A percentile compares a stretch with the other conserved stretches of the same genome.
Conservation (phyloP, 2,329 filamentous ascomycete genomes). For the Fusarium sp. region DNA sequence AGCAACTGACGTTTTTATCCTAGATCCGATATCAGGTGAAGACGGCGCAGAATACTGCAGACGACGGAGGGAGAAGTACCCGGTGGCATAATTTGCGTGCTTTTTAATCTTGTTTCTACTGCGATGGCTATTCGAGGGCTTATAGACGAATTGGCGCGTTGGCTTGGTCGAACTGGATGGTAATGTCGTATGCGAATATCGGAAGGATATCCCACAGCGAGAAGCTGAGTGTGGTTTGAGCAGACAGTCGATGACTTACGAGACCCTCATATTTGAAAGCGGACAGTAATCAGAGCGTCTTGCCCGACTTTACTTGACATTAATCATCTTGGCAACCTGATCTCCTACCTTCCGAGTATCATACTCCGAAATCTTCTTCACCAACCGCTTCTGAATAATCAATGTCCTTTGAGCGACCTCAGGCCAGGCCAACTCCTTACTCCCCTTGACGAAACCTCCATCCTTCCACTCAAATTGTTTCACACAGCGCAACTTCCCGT, state of each 20-base stretch:
- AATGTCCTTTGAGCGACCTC: background rate
- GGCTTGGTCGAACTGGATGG: background rate
- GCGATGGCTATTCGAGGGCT: background rate
- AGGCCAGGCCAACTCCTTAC: background rate
- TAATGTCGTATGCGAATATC: background rate
- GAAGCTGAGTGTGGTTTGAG: background rate
- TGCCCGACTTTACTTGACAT: background rate
- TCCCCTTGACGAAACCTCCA: background rate
- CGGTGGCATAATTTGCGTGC: background rate
- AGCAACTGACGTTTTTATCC: background rate
- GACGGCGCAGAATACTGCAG: background rate
- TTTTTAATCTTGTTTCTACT: background rate
- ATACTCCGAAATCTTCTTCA: background rate
- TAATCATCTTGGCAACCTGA: background rate
- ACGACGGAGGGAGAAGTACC: background rate
- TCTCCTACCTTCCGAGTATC: background rate
- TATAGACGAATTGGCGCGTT: background rate
- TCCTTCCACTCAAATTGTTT: background rate
- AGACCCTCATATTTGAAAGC: too few relatives aligned
- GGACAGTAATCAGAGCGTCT: too few relatives aligned
- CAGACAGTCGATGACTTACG: too few relatives aligned
- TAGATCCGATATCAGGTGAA: background rate
- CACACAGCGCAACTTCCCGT: background rate
- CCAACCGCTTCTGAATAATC: background rate
- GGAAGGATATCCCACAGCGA: background rate